Evolutionary conservation across 2,329 filamentous ascomycete species (phyloP).

Genomic region (Pyrenophora teres): DNA sequence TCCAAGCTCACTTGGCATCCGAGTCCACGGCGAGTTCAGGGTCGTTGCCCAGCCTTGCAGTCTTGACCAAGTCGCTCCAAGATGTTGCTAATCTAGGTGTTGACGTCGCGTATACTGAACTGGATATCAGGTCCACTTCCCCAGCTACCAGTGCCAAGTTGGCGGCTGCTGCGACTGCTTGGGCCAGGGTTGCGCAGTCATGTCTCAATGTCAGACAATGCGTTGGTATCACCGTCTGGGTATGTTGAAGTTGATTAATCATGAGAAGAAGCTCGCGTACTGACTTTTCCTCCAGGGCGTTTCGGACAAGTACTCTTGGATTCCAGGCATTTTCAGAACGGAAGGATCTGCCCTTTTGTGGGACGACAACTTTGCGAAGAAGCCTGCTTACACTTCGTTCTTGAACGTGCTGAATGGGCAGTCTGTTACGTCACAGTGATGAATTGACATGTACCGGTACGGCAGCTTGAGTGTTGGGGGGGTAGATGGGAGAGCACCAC

Average conservation of each 20-base stretch:
- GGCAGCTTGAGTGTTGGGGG: not conserved
- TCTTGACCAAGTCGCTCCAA: constrained; percentile 54
- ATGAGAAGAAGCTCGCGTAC: not conserved
- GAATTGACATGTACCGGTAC: not conserved
- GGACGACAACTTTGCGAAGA: constrained; percentile 38
- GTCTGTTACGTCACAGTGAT: constrained; percentile 4
- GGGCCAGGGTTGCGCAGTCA: constrained; percentile 44
- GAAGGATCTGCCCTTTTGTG: constrained; percentile 43
- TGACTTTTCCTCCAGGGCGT: constrained; percentile 16
- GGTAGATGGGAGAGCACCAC: too few species aligned
- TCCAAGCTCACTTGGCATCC: constrained; percentile 61
- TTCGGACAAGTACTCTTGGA: constrained; percentile 47
- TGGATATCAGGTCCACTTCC: constrained; percentile 60
- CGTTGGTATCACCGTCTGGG: constrained; percentile 54
- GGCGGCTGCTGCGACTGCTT: constrained; percentile 52
- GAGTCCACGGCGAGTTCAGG: constrained; percentile 55
- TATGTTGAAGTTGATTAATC: constrained; percentile 13
- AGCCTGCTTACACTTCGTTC: constrained; percentile 39
- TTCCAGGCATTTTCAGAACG: constrained; percentile 42
- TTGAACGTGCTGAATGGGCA: constrained; percentile 27
- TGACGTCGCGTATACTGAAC: constrained; percentile 66
- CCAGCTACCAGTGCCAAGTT: constrained; percentile 51
- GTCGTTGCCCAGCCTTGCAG: constrained; percentile 51
- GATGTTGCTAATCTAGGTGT: constrained; percentile 58
- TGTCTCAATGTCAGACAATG: constrained; percentile 43